Conservation (phyloP, 2,329 filamentous ascomycete species). For the Pseudocercospora pini-densiflorae region DNA sequence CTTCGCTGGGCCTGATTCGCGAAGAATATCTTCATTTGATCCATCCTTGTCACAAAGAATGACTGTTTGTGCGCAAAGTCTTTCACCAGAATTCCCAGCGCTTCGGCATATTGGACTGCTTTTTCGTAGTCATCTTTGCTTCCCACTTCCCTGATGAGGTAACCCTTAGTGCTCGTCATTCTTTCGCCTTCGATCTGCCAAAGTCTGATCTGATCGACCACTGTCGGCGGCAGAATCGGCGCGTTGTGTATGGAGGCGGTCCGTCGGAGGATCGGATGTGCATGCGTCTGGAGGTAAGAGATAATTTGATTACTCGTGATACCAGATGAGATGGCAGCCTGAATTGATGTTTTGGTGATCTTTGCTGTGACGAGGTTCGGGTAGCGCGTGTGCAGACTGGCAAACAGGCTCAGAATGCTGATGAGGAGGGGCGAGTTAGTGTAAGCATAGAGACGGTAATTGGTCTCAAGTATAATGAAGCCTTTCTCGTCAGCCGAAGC, state of each 20-base stretch:
- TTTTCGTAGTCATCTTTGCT: slow-evolving; percentile 68
- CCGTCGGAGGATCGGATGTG: slow-evolving; percentile 90
- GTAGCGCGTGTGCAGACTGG: slow-evolving; percentile 85
- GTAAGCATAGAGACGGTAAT: slow-evolving; percentile 97
- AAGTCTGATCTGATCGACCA: slow-evolving; percentile 94
- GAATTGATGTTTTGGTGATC: slow-evolving; percentile 85
- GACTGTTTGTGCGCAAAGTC: slow-evolving; percentile 76
- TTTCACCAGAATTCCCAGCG: slow-evolving; percentile 90
- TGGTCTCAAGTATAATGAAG: slow-evolving; percentile 96
- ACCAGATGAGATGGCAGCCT: slow-evolving; percentile 82
- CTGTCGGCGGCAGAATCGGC: slow-evolving; percentile 87
- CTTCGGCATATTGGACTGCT: slow-evolving; percentile 77
- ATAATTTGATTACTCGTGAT: slow-evolving; percentile 97
- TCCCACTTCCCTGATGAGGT: slow-evolving; percentile 84
- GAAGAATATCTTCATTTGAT: slow-evolving; percentile 84
- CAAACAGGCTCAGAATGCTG: slow-evolving; percentile 88
- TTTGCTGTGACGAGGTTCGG: slow-evolving; percentile 93
- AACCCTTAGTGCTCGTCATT: slow-evolving; percentile 82
- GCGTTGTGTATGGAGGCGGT: slow-evolving; percentile 48
- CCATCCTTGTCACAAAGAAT: slow-evolving; percentile 91
- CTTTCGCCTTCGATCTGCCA: slow-evolving; percentile 98
- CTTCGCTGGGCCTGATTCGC: slow-evolving; percentile 56
- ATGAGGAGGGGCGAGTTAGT: slow-evolving; percentile 94
- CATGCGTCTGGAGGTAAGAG: slow-evolving; percentile 86
- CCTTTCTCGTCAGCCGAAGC: slow-evolving; percentile 61